Evolutionary conservation across 352 stramenopile species (phyloP).

Genomic region (Globisporangium perplexum): DNA sequence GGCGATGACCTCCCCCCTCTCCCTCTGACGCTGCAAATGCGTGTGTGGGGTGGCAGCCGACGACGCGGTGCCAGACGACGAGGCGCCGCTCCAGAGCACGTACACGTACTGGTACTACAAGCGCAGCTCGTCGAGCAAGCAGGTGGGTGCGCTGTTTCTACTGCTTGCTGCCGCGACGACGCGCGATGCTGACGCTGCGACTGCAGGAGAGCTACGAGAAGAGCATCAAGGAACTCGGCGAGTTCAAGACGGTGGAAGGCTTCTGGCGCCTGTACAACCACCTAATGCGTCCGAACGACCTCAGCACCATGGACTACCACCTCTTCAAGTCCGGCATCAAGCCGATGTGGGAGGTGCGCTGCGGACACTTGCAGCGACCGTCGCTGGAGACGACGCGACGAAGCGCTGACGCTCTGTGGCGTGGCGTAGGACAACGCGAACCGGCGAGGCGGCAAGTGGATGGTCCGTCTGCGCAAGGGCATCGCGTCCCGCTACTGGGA

Average conservation of each 20-base stretch:
- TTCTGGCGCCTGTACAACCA: constrained; percentile 95
- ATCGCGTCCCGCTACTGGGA: constrained; percentile 91
- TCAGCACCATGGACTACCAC: constrained; percentile 91
- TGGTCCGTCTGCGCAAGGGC: constrained; percentile 91
- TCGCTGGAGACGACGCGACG: not conserved
- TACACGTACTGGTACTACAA: constrained; percentile 91
- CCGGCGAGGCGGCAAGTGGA: constrained; percentile 89
- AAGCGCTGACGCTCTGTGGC: not conserved
- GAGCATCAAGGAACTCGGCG: constrained; percentile 90
- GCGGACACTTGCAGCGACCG: not conserved
- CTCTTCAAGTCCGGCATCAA: constrained; percentile 94
- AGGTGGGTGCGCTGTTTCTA: constrained; percentile 25
- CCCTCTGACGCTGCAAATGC: no score
- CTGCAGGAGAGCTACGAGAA: constrained; percentile 90
- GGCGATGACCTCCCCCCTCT: no score
- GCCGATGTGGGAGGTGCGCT: constrained; percentile 86
- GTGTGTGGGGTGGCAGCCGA: no score
- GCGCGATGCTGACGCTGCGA: no score
- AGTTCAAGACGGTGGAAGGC: constrained; percentile 91
- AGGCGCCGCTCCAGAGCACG: constrained; percentile 84
- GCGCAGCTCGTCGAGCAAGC: constrained; percentile 79
- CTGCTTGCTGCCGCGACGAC: no score
- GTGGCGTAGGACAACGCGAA: constrained; percentile 69
- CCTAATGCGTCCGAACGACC: constrained; percentile 87
- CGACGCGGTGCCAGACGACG: constrained; percentile 20